Evolutionary conservation across 208 protist species (phyloP).

Genomic region (Leishmania amazonensis): DNA sequence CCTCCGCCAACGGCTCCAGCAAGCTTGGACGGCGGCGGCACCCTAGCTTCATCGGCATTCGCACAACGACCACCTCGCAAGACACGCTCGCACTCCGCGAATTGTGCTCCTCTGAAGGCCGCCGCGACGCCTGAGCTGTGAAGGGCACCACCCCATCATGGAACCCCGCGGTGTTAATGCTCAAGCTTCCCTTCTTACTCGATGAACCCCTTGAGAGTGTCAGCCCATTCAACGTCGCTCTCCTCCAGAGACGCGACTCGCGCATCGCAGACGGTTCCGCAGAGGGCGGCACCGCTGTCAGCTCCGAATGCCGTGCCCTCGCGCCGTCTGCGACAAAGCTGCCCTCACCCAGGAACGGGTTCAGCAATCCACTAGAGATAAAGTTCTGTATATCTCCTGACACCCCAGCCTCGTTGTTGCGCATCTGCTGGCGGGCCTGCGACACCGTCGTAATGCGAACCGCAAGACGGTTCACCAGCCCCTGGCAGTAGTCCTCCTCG

Average conservation of each 20-base stretch:
- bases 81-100: neutral
- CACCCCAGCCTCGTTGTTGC: constrained; percentile 18
- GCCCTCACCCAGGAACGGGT: neutral
- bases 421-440: neutral
- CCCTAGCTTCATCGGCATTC: neutral
- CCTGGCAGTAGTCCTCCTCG: constrained; percentile 8
- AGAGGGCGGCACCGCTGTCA: neutral
- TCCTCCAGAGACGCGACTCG: neutral
- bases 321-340: neutral
- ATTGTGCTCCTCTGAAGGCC: neutral
- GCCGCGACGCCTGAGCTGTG: neutral
- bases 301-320: neutral
- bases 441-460: neutral
- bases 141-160: neutral
- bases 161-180: neutral
- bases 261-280: neutral
- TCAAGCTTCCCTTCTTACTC: neutral
- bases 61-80: neutral
- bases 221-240: neutral
- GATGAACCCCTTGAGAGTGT: neutral
- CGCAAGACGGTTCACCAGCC: constrained; percentile 1
- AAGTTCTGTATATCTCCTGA: constrained; percentile 1
- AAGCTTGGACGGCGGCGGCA: neutral
- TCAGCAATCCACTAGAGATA: neutral
- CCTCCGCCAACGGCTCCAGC: neutral